Percentiles rank a stretch among this genome's conserved stretches.
Evolutionary conservation across 2,329 filamentous ascomycete genomes (phyloP).

Genomic region (Chalaropsis thielavioides): DNA sequence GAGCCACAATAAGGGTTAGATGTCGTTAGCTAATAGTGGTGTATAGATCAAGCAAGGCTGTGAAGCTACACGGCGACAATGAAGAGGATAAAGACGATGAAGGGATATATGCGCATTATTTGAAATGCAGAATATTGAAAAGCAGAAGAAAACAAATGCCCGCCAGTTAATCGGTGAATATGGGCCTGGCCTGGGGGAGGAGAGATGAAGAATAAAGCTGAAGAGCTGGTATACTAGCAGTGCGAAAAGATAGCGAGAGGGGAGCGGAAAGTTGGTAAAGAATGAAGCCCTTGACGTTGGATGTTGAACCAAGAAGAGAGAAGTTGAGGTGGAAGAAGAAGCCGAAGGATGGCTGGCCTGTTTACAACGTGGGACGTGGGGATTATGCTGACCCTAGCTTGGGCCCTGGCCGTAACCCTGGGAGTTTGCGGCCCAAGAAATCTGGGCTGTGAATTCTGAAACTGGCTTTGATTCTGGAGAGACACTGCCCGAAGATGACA

Average conservation of each 20-base stretch:
- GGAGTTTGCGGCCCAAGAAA: background rate
- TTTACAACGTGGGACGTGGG: background rate
- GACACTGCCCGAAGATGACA: too few species aligned
- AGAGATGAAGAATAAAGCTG: constrained; percentile 1
- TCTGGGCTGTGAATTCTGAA: background rate
- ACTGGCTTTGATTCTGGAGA: background rate
- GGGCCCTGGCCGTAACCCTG: background rate
- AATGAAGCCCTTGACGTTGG: background rate
- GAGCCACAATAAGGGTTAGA: background rate
- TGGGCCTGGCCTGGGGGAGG: background rate
- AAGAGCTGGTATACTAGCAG: background rate
- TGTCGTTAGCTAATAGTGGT: background rate
- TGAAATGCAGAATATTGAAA: background rate
- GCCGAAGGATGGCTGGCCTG: background rate
- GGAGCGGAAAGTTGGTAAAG: background rate
- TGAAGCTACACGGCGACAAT: background rate
- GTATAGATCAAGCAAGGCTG: background rate
- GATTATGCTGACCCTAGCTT: background rate
- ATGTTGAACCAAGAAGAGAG: background rate
- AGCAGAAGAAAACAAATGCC: background rate
- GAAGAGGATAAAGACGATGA: background rate
- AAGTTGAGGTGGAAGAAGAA: background rate
- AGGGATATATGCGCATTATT: background rate
- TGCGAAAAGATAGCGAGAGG: background rate
- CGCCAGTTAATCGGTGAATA: background rate